These are phyloP conservation scores for Psidium friedrichsthalianum DNA, from an alignment of 345 rosid species.

Conservation along the genomic window DNA sequence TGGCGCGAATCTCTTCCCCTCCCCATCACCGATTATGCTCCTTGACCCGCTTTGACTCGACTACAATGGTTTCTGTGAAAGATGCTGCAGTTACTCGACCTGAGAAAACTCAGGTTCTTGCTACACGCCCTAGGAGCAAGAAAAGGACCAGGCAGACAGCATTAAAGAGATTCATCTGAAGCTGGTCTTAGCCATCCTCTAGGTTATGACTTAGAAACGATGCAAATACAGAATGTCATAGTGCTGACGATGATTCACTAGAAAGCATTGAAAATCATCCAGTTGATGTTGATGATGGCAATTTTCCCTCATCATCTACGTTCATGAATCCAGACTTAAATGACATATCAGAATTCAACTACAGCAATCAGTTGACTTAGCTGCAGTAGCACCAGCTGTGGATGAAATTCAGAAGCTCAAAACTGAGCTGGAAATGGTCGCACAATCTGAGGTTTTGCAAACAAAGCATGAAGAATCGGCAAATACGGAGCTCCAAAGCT, in stretches of 20 bases:
- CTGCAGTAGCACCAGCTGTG: slow-evolving; percentile 49
- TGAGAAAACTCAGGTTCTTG: neutral
- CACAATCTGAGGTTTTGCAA: slow-evolving; percentile 48
- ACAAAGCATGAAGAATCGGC: slow-evolving; percentile 39
- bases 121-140: neutral
- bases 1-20: no score
- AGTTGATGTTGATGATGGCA: slow-evolving; percentile 64
- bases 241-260: slow-evolving; percentile 79
- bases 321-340: slow-evolving; percentile 71
- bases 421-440: slow-evolving; percentile 48
- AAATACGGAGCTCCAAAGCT: slow-evolving; percentile 41
- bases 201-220: no score
- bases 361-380: slow-evolving; percentile 44
- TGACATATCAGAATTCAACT: slow-evolving; percentile 79
- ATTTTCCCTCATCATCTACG: slow-evolving; percentile 70
- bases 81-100: neutral
- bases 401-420: slow-evolving; percentile 67
- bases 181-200: no score
- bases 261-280: slow-evolving; percentile 97
- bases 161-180: no score
- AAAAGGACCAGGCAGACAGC: no score
- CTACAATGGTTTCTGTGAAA: neutral
- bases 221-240: slow-evolving; percentile 52
- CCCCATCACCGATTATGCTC: neutral
- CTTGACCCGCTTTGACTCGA: neutral